Percentiles rank a stretch among this genome's conserved stretches.
Conservation (phyloP, 371 early-diverging fungal genomes). For the Circinella minor region DNA sequence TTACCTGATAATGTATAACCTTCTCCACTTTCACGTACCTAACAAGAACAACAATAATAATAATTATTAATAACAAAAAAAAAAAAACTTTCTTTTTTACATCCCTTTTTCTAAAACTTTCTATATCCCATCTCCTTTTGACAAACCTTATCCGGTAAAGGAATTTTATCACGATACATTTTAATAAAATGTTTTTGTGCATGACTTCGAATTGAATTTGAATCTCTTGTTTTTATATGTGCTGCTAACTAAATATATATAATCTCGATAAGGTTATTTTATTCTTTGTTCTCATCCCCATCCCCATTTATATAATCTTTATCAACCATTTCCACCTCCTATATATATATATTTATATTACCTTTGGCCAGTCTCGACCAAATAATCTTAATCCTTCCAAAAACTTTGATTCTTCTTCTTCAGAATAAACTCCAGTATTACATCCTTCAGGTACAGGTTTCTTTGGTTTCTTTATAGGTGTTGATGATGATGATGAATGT, state of each 20-base stretch:
- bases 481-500: slow-evolving; percentile 20
- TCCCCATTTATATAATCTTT: too few relatives aligned
- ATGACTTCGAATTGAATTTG: slow-evolving; percentile 86
- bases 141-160: slow-evolving; percentile 78
- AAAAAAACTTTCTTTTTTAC: slow-evolving; percentile 4
- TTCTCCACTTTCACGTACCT: slow-evolving; percentile 76
- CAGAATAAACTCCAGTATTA: slow-evolving; percentile 78
- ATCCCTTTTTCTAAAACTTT: background rate
- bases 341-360: slow-evolving; percentile 22
- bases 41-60: background rate
- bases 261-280: too few relatives aligned
- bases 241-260: slow-evolving; percentile 56
- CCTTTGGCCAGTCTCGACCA: slow-evolving; percentile 84
- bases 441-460: slow-evolving; percentile 54
- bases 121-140: background rate
- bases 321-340: too few relatives aligned
- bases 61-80: background rate
- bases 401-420: slow-evolving; percentile 79
- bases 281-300: too few relatives aligned
- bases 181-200: slow-evolving; percentile 93
- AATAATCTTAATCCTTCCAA: slow-evolving; percentile 75
- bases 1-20: slow-evolving; percentile 91
- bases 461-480: slow-evolving; percentile 38
- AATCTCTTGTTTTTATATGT: slow-evolving; percentile 78
- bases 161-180: slow-evolving; percentile 79